phyloP scores from a whole-genome alignment of 371 early-diverging fungal genomes.

The Mortierella sp. region DNA sequence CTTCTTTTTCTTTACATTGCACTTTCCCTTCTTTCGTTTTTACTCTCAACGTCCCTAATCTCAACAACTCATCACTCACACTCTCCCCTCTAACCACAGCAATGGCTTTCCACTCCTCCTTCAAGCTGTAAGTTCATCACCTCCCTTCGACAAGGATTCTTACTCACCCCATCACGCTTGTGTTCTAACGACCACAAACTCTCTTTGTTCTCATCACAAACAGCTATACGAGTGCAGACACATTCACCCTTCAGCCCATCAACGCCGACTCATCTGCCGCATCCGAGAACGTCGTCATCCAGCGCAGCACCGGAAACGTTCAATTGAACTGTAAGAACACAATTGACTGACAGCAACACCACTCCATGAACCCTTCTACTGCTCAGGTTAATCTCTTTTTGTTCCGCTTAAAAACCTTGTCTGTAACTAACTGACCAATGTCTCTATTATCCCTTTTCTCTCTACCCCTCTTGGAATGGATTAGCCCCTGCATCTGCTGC shows the following conservation, averaged over 20 bases:
- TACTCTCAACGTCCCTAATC: not conserved
- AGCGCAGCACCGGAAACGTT: conserved; percentile 37
- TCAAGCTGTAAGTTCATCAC: conserved; percentile 8
- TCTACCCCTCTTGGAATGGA: not conserved
- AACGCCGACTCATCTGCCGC: conserved; percentile 48
- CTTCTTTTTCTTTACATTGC: not conserved
- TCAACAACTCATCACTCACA: not conserved
- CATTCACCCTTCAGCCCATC: conserved; percentile 48
- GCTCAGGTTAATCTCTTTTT: not conserved
- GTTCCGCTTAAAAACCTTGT: too few species aligned
- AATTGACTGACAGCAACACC: not conserved
- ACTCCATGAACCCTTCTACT: not conserved
- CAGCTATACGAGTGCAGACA: conserved; percentile 38
- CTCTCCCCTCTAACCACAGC: not conserved
- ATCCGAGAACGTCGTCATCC: conserved; percentile 55
- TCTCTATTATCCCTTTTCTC: not conserved
- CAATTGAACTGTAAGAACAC: conserved; percentile 40
- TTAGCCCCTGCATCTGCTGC: conserved; percentile 36
- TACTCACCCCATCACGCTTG: not conserved
- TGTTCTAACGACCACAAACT: not conserved
- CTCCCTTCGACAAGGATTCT: not conserved
- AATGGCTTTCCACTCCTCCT: not conserved
- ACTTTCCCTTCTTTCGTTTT: not conserved
- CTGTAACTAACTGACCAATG: not conserved
- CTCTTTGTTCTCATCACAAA: not conserved